Base-by-base conservation (phyloP, 1,139 yeast genomes). In the Pneumocystis sp. region DNA sequence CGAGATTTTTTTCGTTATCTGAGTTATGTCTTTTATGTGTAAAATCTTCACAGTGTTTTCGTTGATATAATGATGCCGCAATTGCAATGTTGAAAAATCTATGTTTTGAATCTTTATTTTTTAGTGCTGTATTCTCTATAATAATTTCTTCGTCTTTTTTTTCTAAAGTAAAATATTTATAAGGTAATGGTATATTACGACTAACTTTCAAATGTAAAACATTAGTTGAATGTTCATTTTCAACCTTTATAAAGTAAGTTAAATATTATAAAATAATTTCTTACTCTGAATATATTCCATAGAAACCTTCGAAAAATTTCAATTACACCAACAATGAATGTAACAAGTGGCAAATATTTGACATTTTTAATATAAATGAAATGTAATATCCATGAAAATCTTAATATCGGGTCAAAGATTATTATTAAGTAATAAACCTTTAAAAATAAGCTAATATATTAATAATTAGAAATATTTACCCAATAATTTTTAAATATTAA, bases 381-480 rank as follows among this genome's bases (percentile, higher is more conserved):
- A 75, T 93, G 93, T 69, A 90, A 87, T 0, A 93, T 78, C 98
- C 98, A 93, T 74, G 87, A 93, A 74, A 89, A 89, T 69, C 98
- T 81, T 68, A 93, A 74, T 5, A 87, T 66, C 0, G 90, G 84
- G 75, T 93, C 93, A 44, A 81, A 67, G 0, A 89, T 75, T 79
- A 90, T 87, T 0, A 96, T 93, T 21, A 75, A 67, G 72, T 91
- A 91, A 75, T 93, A 93, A 4, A 75, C 74, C 82, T 44, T 44
- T 12, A 7, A 44, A 6, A 44, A 44, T 44, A 44, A 19, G 56
- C 10, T 44, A 44, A 19, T 17, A 17, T 44, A 6, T 19, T 44
- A 17, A 21, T 4, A 44, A 44, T 44, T 44, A 19, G n/a, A 17
- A 19, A 44, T 19, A 44, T 44, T 44, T 44, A 44, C 56, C 56